Conservation (phyloP, 2,329 filamentous ascomycete genomes). For the Tolypocladium ovalisporum region DNA sequence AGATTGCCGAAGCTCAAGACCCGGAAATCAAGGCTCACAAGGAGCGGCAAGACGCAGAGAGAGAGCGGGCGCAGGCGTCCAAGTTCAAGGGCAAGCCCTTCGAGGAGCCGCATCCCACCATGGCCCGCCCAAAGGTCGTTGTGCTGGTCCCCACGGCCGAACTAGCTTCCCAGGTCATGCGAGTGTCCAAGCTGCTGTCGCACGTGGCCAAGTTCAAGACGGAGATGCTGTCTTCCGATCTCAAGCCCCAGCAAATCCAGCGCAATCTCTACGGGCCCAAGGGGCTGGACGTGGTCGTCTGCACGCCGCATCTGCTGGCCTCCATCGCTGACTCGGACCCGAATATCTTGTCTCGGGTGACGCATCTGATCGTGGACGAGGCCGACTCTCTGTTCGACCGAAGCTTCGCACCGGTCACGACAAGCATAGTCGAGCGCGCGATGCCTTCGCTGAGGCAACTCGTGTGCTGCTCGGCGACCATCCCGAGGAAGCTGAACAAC, state of each 20-base stretch:
- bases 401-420: conserved; percentile 78
- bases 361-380: conserved; percentile 84
- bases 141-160: conserved; percentile 89
- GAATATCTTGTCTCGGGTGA: conserved; percentile 84
- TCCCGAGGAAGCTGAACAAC: conserved; percentile 78
- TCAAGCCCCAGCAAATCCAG: conserved; percentile 69
- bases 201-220: conserved; percentile 83
- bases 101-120: conserved; percentile 60
- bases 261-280: conserved; percentile 69
- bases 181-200: conserved; percentile 68
- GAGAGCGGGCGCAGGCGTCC: conserved; percentile 41
- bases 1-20: conserved; percentile 58
- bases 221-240: conserved; percentile 67
- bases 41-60: conserved; percentile 42
- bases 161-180: conserved; percentile 77
- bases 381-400: conserved; percentile 93
- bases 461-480: conserved; percentile 90
- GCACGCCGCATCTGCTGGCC: conserved; percentile 80
- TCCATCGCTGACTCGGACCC: conserved; percentile 85
- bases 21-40: conserved; percentile 46
- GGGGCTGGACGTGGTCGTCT: conserved; percentile 76
- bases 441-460: conserved; percentile 76
- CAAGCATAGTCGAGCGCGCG: conserved; percentile 69
- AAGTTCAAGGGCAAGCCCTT: conserved; percentile 51
- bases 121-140: conserved; percentile 70